Percentiles rank a stretch among this genome's conserved stretches.
Evolutionary conservation across 2,329 filamentous ascomycete genomes (phyloP).

Genomic region (Ophidiomyces ophidiicola): DNA sequence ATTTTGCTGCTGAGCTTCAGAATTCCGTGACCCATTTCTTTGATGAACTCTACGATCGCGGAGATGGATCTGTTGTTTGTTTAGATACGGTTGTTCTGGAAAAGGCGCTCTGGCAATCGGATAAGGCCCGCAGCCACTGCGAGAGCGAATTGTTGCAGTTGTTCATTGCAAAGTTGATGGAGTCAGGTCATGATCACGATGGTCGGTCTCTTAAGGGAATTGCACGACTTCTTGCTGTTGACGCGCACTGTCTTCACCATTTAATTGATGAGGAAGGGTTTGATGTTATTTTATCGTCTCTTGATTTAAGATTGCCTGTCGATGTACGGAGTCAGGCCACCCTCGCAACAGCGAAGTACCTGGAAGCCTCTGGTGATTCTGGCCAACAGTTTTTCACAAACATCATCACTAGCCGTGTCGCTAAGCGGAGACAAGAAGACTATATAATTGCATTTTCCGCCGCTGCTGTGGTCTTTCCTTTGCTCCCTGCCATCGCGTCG

Average conservation of each 20-base stretch:
- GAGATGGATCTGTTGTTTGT: constrained; percentile 37
- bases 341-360: constrained; percentile 67
- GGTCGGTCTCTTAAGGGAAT: constrained; percentile 50
- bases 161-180: constrained; percentile 78
- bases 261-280: constrained; percentile 57
- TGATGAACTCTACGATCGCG: constrained; percentile 38
- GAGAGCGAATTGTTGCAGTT: constrained; percentile 44
- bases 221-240: constrained; percentile 45
- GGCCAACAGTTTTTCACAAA: constrained; percentile 58
- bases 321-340: constrained; percentile 69
- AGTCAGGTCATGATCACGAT: constrained; percentile 65
- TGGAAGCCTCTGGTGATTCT: constrained; percentile 61
- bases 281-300: constrained; percentile 72
- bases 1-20: constrained; percentile 34
- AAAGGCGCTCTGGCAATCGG: constrained; percentile 34
- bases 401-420: constrained; percentile 62
- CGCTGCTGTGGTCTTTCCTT: constrained; percentile 75
- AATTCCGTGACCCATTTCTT: constrained; percentile 37
- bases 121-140: constrained; percentile 33
- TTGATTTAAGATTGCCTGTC: constrained; percentile 69
- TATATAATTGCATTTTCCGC: constrained; percentile 86
- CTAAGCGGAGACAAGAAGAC: constrained; percentile 70
- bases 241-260: constrained; percentile 38
- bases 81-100: constrained; percentile 37
- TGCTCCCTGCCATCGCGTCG: constrained; percentile 63